Base-by-base conservation (phyloP, 1,284 basidiomycete species). In the Xerocomus minutiporus region DNA sequence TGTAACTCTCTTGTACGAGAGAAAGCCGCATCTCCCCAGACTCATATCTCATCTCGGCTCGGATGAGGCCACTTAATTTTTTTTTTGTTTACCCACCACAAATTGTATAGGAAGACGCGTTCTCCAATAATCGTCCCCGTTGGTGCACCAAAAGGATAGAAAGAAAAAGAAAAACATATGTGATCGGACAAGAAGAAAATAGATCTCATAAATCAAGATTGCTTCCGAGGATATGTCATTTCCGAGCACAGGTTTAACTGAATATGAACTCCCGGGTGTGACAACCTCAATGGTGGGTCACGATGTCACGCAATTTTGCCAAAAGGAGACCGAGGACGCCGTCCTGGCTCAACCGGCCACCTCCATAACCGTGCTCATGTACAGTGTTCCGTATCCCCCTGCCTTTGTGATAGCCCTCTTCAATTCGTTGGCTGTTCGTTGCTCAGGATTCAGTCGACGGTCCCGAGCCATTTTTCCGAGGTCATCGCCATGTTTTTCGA, bases 361-460 rank as follows among this genome's bases (percentile, higher is more conserved):
- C 23, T 11, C 6, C 4, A 23, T 28, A 31, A 8, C 56, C 50
- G 54, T 51, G 5, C 32, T 20, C 12, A 32, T 42, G 32, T 36
- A 42, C 35, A 68, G 51, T 43, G 26, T 43, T 15, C 20, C 61
- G 9, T 56, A 38, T 26, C 72, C 74, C 12, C 80, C 77, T 31
- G 81, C 79, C 62, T 77, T 82, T 55, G 63, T 68, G 53, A 88
- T 72, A 36, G 82, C 83, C 64, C 82, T 75, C 59, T 67, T 78
- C 64, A 99, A 73, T 73, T 95, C 85, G 15, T 93, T 95, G 35
- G 77, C 79, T 4, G 94, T 98, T 67, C 88, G 84, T 73, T 98
- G 96, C 71, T 86, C 86, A 23, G 82, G 72, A 66, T 99, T 98
- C 56, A 88, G 70, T 69, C 79, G 86, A 58, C 82, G 73, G 73